These are phyloP conservation scores for Syzygium aqueum DNA, from an alignment of 345 rosid genomes.

Conservation along the genomic window DNA sequence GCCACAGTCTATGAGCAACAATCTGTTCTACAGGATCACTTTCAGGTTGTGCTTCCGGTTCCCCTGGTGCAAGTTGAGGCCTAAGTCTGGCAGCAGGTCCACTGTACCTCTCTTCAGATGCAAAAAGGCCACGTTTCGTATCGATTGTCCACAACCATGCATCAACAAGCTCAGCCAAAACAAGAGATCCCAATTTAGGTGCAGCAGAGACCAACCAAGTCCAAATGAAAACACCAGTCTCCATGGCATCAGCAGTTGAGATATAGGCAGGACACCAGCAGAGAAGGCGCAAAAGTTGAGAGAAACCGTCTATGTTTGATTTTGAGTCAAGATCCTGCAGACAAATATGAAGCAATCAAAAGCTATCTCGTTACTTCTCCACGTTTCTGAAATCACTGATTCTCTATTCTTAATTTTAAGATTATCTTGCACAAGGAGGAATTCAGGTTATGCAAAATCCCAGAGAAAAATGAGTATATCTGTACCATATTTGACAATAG, in stretches of 20 bases:
- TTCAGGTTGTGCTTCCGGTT: constrained; percentile 65
- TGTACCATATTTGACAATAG: constrained; percentile 92
- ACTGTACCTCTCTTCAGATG: constrained; percentile 67
- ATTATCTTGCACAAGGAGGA: not conserved
- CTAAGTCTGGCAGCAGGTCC: constrained; percentile 95
- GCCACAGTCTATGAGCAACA: constrained; percentile 93
- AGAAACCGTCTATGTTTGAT: constrained; percentile 80
- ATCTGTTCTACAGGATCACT: constrained; percentile 85
- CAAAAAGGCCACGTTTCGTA: constrained; percentile 92
- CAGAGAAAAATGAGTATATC: not conserved
- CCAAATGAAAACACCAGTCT: constrained; percentile 96
- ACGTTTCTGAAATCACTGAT: not conserved
- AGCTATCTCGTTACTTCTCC: not conserved
- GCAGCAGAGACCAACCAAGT: constrained; percentile 99
- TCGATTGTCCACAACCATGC: constrained; percentile 99
- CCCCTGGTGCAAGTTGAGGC: constrained; percentile 95
- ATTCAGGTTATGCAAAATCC: not conserved
- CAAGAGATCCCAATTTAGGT: constrained; percentile 84
- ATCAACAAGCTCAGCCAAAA: constrained; percentile 98
- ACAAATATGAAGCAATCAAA: not conserved
- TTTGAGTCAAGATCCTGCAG: constrained; percentile 61
- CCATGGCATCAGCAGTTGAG: constrained; percentile 92
- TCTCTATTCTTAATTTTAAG: not conserved
- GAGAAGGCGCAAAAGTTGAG: constrained; percentile 90
- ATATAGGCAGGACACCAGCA: constrained; percentile 99